A percentile compares a stretch with the other conserved stretches of the same genome.
phyloP scores from a whole-genome alignment of 306 rosid species.

The Gastrolobium villosum region DNA sequence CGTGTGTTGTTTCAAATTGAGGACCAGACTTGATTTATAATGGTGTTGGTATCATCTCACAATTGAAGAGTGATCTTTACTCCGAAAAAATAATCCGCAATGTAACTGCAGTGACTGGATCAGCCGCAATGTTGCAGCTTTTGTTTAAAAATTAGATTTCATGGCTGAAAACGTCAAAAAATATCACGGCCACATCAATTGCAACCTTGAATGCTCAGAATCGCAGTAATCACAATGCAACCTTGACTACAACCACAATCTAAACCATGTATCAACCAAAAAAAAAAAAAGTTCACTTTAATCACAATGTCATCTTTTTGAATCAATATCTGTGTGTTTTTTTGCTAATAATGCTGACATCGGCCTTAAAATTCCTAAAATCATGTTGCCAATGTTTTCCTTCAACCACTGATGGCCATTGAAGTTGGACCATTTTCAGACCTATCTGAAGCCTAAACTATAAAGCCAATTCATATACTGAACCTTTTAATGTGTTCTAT shows the following conservation, averaged over 20 bases:
- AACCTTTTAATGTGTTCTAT: conserved; percentile 17
- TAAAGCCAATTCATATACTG: conserved; percentile 27
- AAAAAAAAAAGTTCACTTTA: neutral
- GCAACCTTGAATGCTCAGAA: conserved; percentile 14
- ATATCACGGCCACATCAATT: neutral
- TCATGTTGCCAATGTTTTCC: conserved; percentile 13
- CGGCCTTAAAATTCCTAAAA: conserved; percentile 26
- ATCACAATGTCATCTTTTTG: neutral
- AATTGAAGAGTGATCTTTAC: conserved; percentile 5
- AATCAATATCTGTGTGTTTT: neutral
- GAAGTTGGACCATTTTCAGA: conserved; percentile 4
- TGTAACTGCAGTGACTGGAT: neutral
- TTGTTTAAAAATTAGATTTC: conserved; percentile 10
- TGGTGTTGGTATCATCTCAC: conserved; percentile 6
- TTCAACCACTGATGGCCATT: conserved; percentile 2
- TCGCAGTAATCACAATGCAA: neutral
- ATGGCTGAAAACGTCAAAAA: neutral
- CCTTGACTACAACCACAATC: conserved; percentile 1
- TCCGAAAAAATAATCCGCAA: neutral
- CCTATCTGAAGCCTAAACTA: conserved; percentile 37
- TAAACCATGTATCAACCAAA: neutral
- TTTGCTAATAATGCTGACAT: conserved; percentile 9
- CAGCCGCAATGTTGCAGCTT: neutral
- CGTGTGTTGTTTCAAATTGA: conserved; percentile 18
- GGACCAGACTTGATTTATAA: neutral